Evolutionary conservation across 257 asterid genomes (phyloP).

Genomic region (Handroanthus guayacan): DNA sequence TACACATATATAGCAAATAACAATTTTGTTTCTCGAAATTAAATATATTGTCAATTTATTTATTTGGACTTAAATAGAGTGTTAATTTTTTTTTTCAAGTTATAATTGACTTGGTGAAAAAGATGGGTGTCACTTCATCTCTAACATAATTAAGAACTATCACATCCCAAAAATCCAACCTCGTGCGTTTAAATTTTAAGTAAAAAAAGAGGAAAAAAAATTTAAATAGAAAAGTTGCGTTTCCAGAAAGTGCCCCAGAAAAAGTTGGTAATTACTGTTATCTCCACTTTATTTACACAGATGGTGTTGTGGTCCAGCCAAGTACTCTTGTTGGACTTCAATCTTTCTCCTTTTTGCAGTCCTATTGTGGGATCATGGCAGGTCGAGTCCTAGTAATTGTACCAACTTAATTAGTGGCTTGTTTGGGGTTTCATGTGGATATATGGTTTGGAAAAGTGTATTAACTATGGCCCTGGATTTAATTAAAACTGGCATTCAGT

Average conservation of each 20-base stretch:
- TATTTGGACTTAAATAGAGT: background rate
- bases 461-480: background rate
- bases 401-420: background rate
- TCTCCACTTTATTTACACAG: conserved; percentile 32
- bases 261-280: conserved; percentile 34
- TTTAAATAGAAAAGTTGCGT: background rate
- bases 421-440: background rate
- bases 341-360: conserved; percentile 29
- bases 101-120: conserved; percentile 51
- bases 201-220: background rate
- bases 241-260: background rate
- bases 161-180: conserved; percentile 64
- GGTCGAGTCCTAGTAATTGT: background rate
- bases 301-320: conserved; percentile 34
- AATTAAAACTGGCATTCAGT: too few species aligned
- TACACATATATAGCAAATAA: too few species aligned
- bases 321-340: conserved; percentile 21
- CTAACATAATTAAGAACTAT: conserved; percentile 70
- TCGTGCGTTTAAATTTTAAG: conserved; percentile 14
- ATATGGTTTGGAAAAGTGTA: background rate
- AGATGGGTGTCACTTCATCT: conserved; percentile 67
- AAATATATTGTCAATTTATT: too few species aligned
- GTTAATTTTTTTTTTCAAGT: background rate
- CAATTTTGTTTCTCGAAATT: too few species aligned
- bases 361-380: conserved; percentile 1